Percentiles rank a stretch among this genome's conserved stretches.
phyloP scores from a whole-genome alignment of 2,329 filamentous ascomycete species.

The Tolypocladium guangdongense region DNA sequence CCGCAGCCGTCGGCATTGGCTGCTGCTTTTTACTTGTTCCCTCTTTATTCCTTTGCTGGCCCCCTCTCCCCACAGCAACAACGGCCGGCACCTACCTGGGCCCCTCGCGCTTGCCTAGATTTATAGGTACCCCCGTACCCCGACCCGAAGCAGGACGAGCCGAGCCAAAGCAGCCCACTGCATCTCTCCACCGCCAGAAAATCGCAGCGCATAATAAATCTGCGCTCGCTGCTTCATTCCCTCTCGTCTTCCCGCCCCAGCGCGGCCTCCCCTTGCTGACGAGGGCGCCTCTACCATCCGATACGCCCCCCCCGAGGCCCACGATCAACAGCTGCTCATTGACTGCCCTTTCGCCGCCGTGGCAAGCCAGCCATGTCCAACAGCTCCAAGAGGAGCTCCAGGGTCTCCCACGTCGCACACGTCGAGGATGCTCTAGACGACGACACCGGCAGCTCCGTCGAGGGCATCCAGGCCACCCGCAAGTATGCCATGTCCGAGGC shows the following conservation, averaged over 20 bases:
- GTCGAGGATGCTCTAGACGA: constrained; percentile 41
- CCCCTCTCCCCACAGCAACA: not conserved
- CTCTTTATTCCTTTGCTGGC: not conserved
- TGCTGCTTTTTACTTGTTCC: not conserved
- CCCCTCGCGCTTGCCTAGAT: not conserved
- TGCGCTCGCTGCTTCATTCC: not conserved
- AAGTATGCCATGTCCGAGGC: constrained; percentile 37
- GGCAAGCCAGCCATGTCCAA: constrained; percentile 28
- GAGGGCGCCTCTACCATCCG: not conserved
- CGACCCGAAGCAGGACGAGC: not conserved
- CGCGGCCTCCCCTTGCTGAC: constrained; percentile 13
- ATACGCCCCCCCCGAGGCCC: not conserved
- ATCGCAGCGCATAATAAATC: not conserved
- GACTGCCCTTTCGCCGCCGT: not conserved
- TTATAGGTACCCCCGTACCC: not conserved
- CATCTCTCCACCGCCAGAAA: not conserved
- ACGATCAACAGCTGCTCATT: not conserved
- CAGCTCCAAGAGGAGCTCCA: constrained; percentile 17
- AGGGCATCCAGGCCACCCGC: constrained; percentile 26
- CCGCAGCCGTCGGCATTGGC: not conserved
- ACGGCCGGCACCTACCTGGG: not conserved
- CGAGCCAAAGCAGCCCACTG: not conserved
- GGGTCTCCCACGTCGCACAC: constrained; percentile 27
- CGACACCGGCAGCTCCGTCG: constrained; percentile 32
- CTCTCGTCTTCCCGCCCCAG: constrained; percentile 13